These are phyloP conservation scores for Fusarium piperis DNA, from an alignment of 2,329 filamentous ascomycete genomes.

Conservation along the genomic window DNA sequence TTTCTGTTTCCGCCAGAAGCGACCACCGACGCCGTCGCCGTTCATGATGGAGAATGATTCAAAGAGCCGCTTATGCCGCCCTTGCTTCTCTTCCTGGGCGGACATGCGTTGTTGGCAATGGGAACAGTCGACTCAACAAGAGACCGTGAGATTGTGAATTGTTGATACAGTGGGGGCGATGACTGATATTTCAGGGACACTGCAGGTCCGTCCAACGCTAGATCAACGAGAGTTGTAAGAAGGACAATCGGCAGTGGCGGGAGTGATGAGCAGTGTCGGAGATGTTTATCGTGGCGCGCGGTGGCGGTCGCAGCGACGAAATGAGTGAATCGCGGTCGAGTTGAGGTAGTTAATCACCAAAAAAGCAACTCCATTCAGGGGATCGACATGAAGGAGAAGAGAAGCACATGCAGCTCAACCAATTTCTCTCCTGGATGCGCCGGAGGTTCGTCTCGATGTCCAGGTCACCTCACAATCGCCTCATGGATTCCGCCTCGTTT, in stretches of 20 bases:
- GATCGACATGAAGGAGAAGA: background rate
- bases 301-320: background rate
- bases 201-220: background rate
- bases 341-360: background rate
- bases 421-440: slow-evolving; percentile 4
- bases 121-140: background rate
- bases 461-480: slow-evolving; percentile 26
- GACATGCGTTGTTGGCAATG: slow-evolving; percentile 3
- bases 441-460: background rate
- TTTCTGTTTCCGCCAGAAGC: slow-evolving; percentile 46
- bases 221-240: background rate
- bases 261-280: background rate
- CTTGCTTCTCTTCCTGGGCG: slow-evolving; percentile 1
- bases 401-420: background rate
- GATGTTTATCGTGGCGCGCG: background rate
- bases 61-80: slow-evolving; percentile 4
- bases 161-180: slow-evolving; percentile 1
- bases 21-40: slow-evolving; percentile 30
- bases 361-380: background rate
- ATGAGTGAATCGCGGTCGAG: background rate
- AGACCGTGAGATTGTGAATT: background rate
- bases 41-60: slow-evolving; percentile 31
- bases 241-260: background rate
- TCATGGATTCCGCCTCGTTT: slow-evolving; percentile 20
- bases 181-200: background rate